Evolutionary conservation across 2,329 filamentous ascomycete species (phyloP).

Genomic region (Fusarium verticillioides): DNA sequence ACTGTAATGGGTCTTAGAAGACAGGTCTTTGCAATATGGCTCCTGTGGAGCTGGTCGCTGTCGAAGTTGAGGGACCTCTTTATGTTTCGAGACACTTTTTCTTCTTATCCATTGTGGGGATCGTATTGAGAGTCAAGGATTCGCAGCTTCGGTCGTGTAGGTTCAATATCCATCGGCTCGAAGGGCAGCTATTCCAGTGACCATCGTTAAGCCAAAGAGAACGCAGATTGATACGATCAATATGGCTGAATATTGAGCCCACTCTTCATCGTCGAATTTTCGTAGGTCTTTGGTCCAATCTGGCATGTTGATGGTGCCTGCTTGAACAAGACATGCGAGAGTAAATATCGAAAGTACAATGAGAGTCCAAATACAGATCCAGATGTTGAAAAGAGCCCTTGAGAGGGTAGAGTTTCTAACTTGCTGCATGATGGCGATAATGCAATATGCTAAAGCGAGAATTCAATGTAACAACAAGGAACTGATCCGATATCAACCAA

Average conservation of each 20-base stretch:
- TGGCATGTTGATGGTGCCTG: conserved; percentile 5
- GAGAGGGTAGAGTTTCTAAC: neutral
- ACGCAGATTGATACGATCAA: conserved; percentile 3
- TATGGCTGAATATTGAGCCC: conserved; percentile 9
- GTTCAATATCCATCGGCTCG: neutral
- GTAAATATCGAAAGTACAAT: conserved; percentile 15
- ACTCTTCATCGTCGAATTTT: conserved; percentile 15
- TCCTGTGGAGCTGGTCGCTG: neutral
- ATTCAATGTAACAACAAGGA: neutral
- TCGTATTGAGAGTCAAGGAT: fast-evolving
- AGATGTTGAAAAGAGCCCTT: neutral
- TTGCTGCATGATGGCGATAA: neutral
- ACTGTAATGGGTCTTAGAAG: neutral
- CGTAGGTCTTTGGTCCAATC: conserved; percentile 29
- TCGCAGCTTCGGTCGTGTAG: neutral
- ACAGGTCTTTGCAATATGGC: neutral
- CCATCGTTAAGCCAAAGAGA: neutral
- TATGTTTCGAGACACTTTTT: fast-evolving
- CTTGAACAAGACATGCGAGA: conserved; percentile 8
- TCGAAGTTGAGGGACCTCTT: neutral
- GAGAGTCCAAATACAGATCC: conserved; percentile 4
- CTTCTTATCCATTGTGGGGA: too few species aligned
- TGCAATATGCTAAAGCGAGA: neutral
- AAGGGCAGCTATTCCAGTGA: conserved; percentile 5
- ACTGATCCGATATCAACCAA: fast-evolving